phyloP scores from a whole-genome alignment of 768 basidiomycete species.

The Amylocystis lapponica region DNA sequence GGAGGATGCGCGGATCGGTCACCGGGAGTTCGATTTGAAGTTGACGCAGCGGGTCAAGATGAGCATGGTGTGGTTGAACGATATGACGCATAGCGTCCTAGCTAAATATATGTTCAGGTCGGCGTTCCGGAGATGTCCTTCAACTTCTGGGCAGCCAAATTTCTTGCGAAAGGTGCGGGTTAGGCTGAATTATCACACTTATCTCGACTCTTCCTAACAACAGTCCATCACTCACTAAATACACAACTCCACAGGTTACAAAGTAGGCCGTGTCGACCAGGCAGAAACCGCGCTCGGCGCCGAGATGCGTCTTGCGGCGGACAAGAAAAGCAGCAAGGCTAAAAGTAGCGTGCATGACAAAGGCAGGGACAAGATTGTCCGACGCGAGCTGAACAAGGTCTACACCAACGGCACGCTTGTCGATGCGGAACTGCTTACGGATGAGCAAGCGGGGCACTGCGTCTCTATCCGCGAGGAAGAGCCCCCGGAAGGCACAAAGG shows the following conservation, averaged over 20 bases:
- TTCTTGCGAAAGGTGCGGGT: constrained; percentile 64
- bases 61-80: constrained; percentile 96
- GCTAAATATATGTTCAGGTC: constrained; percentile 42
- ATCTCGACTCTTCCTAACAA: not conserved
- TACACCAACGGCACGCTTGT: constrained; percentile 96
- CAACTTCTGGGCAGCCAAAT: constrained; percentile 90
- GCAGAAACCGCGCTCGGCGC: constrained; percentile 95
- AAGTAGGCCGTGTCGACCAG: constrained; percentile 96
- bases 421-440: constrained; percentile 80
- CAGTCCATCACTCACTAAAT: not conserved
- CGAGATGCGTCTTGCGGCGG: constrained; percentile 87
- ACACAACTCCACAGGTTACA: constrained; percentile 62
- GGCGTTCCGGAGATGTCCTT: constrained; percentile 94
- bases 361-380: constrained; percentile 80
- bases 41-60: constrained; percentile 91
- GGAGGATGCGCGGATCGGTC: constrained; percentile 89
- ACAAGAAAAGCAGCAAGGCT: constrained; percentile 46
- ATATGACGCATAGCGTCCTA: not conserved
- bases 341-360: constrained; percentile 45
- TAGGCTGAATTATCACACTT: not conserved
- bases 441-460: constrained; percentile 95
- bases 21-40: constrained; percentile 93
- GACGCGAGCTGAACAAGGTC: constrained; percentile 81
- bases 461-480: constrained; percentile 73
- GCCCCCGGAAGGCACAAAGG: constrained; percentile 63